phyloP scores from a whole-genome alignment of 371 early-diverging fungal species.

The Mortierella sp. region DNA sequence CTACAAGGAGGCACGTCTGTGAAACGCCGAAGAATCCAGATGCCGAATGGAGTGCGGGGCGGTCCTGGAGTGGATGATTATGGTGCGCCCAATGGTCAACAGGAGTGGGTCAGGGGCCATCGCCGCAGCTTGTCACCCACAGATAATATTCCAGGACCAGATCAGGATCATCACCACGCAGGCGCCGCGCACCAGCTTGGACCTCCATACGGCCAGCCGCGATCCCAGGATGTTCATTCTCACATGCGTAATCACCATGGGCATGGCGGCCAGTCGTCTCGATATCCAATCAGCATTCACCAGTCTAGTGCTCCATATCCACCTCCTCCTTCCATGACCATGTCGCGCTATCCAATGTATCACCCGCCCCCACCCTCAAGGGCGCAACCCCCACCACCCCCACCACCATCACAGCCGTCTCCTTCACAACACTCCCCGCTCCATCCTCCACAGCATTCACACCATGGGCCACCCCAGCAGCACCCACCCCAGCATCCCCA shows the following conservation, averaged over 20 bases:
- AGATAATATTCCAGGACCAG: slow-evolving; percentile 25
- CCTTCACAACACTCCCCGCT: slow-evolving; percentile 5
- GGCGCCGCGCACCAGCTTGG: slow-evolving; percentile 32
- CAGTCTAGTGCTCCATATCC: slow-evolving; percentile 32
- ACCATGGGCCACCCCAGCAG: slow-evolving; percentile 9
- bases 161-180: slow-evolving; percentile 23
- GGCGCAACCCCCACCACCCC: slow-evolving; percentile 11
- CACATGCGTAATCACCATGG: slow-evolving; percentile 9
- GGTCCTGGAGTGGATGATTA: slow-evolving; percentile 34
- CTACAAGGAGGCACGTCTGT: slow-evolving; percentile 22
- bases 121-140: slow-evolving; percentile 46
- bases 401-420: slow-evolving; percentile 13
- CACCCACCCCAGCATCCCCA: slow-evolving; percentile 6
- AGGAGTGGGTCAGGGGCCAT: slow-evolving; percentile 28
- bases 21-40: slow-evolving; percentile 41
- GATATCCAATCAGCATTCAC: slow-evolving; percentile 24
- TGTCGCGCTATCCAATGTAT: slow-evolving; percentile 46
- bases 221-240: slow-evolving; percentile 27
- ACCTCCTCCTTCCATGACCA: slow-evolving; percentile 37
- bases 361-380: slow-evolving; percentile 33
- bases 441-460: slow-evolving; percentile 7
- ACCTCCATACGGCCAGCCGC: slow-evolving; percentile 19
- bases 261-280: slow-evolving; percentile 12
- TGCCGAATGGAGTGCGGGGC: slow-evolving; percentile 16
- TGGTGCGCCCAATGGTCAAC: slow-evolving; percentile 32